A percentile compares a stretch with the other conserved stretches of the same genome.
These are phyloP conservation scores for Dalbergia cochinchinensis DNA, from an alignment of 306 rosid species.

Conservation along the genomic window DNA sequence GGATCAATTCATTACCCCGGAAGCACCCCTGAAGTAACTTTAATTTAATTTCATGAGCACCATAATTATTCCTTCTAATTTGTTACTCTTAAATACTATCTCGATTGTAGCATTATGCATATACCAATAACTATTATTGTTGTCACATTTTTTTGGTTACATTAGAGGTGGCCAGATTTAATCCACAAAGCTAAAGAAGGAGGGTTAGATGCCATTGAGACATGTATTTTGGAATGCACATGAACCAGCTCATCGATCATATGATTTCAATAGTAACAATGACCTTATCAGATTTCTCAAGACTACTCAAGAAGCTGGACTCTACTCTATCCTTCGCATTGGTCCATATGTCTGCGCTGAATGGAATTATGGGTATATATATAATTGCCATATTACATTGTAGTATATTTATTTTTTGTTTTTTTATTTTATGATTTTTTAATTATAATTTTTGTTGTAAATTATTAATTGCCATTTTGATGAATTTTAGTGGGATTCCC, in stretches of 20 bases:
- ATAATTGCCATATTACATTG: too few species aligned
- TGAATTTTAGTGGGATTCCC: conserved; percentile 56
- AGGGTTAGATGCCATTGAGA: conserved; percentile 65
- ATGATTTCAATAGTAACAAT: conserved; percentile 54
- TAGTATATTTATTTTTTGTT: too few species aligned
- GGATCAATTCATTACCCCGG: conserved; percentile 72
- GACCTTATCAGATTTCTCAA: conserved; percentile 61
- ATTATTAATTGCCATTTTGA: not conserved
- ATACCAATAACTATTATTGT: not conserved
- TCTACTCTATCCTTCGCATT: conserved; percentile 66
- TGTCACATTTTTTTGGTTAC: not conserved
- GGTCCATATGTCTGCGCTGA: conserved; percentile 75
- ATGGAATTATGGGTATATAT: conserved; percentile 67
- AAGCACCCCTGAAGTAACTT: conserved; percentile 59
- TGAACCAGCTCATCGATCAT: conserved; percentile 55
- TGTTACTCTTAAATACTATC: too few species aligned
- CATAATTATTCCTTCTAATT: too few species aligned
- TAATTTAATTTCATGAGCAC: too few species aligned
- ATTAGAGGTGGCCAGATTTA: conserved; percentile 71
- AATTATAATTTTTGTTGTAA: not conserved
- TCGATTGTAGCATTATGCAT: too few species aligned
- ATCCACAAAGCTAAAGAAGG: conserved; percentile 62
- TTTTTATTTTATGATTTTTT: too few species aligned
- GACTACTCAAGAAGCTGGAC: conserved; percentile 61
- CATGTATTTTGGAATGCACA: conserved; percentile 68